Evolutionary conservation across 2,329 filamentous ascomycete genomes (phyloP).

Genomic region (Epichloe festucae): DNA sequence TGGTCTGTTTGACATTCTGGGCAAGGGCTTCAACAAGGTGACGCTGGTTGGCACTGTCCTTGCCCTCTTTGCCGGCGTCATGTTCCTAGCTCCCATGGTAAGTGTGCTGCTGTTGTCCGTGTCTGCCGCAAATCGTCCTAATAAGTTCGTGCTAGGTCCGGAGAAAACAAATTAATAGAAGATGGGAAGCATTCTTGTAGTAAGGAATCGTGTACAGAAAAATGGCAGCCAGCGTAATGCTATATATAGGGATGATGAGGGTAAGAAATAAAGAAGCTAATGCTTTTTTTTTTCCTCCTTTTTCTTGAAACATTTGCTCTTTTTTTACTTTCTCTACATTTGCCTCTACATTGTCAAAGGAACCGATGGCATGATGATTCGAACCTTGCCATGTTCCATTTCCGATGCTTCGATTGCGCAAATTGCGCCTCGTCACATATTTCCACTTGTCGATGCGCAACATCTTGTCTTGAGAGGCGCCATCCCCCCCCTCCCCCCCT

Average conservation of each 20-base stretch:
- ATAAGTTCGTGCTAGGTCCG: slow-evolving; percentile 30
- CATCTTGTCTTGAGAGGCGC: no score
- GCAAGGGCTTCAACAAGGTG: slow-evolving; percentile 85
- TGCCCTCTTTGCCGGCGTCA: slow-evolving; percentile 63
- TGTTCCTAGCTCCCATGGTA: slow-evolving; percentile 76
- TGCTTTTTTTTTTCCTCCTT: neutral
- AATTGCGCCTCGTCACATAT: no score
- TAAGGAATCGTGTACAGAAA: neutral
- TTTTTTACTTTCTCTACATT: no score
- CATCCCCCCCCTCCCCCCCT: no score
- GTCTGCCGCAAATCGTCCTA: slow-evolving; percentile 14
- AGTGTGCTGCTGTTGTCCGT: slow-evolving; percentile 22
- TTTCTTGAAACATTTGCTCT: no score
- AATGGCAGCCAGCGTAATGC: neutral
- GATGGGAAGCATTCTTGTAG: slow-evolving; percentile 37
- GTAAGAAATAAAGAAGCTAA: neutral
- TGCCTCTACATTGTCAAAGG: no score
- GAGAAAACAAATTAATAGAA: slow-evolving; percentile 54
- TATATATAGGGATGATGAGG: neutral
- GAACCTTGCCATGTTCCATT: no score
- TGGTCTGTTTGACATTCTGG: slow-evolving; percentile 80
- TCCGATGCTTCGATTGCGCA: no score
- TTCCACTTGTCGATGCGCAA: no score
- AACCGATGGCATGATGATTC: no score
- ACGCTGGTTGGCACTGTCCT: slow-evolving; percentile 74